Conservation (phyloP, 305 asterid genomes). For the Fraxinus baroniana region DNA sequence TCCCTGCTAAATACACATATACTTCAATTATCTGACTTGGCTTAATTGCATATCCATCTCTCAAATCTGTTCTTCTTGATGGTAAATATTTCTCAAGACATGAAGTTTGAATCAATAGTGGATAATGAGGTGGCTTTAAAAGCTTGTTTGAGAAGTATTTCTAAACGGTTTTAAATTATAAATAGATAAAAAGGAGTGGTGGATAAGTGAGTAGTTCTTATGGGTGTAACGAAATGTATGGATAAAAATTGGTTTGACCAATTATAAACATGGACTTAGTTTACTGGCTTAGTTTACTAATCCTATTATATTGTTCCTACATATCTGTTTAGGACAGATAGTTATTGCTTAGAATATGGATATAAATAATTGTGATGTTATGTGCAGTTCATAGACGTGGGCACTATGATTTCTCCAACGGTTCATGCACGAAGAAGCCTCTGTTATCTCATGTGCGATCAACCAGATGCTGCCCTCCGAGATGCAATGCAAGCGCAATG, state of each 20-base stretch:
- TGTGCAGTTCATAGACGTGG: constrained; percentile 47
- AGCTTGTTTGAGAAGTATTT: no score
- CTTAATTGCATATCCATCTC: not conserved
- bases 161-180: no score
- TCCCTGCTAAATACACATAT: not conserved
- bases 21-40: not conserved
- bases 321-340: not conserved
- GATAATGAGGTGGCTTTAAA: no score
- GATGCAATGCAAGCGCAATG: constrained; percentile 56
- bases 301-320: not conserved
- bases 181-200: no score
- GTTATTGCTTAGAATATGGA: no score
- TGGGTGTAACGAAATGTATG: no score
- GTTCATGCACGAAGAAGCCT: constrained; percentile 49
- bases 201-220: no score
- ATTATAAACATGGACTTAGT: no score
- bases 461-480: constrained; percentile 49
- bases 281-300: not conserved
- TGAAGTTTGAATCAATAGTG: not conserved
- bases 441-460: constrained; percentile 47
- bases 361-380: not conserved
- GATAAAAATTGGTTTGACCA: no score
- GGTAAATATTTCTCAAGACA: not conserved
- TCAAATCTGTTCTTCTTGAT: not conserved
- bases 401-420: constrained; percentile 53